Base-by-base conservation (phyloP, 163 green algal species). In the Chlorella variabilis region DNA sequence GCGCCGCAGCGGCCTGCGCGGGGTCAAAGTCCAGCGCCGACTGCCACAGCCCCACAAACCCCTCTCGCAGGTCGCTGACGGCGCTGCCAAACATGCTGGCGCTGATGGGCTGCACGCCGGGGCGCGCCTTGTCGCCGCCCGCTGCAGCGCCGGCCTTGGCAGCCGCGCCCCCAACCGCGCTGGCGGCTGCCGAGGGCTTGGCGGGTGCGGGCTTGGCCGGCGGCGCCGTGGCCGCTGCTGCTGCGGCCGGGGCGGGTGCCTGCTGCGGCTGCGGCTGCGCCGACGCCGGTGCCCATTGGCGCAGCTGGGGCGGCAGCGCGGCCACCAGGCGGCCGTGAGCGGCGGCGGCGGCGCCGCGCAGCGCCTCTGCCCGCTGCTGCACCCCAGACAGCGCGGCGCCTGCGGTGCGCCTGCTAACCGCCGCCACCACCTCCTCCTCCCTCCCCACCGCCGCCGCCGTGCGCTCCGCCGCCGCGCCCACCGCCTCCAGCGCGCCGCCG, bases 21-120 rank as follows among this genome's bases (percentile, higher is more conserved):
- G 74, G 56, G 59, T 80, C 74, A 62, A 80, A 80, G 25, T 59
- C 38, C 2, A 36, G n/a, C 15, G 74, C 61, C 1, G 65, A 68
- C 42, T 76, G 65, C 38, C 36, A 71, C 23, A 83, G 63, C 0
- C 65, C 77, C 34, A 69, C 77, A 76, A 77, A 83, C 3, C 77
- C 77, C n/a, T 83, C 77, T 21, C 54, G 45, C 33, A 83, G n/a
- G 36, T 83, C 77, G 27, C 36, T 41, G 9, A 83, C 2, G 4
- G 42, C 77, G n/a, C n/a, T 34, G 15, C 21, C 29, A 29, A 83
- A 61, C 49, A 74, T 54, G 25, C 66, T 49, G 4, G 31, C 49
- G 27, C 49, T 76, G 15, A 42, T 20, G 38, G 39, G 15, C 61
- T 66, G 74, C 21, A 21, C 71, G 7, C 8, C 49, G 51, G 51